A percentile compares a stretch with the other conserved stretches of the same genome.
These are phyloP conservation scores for Fusarium sp. DNA, from an alignment of 2,329 filamentous ascomycete species.

Conservation along the genomic window DNA sequence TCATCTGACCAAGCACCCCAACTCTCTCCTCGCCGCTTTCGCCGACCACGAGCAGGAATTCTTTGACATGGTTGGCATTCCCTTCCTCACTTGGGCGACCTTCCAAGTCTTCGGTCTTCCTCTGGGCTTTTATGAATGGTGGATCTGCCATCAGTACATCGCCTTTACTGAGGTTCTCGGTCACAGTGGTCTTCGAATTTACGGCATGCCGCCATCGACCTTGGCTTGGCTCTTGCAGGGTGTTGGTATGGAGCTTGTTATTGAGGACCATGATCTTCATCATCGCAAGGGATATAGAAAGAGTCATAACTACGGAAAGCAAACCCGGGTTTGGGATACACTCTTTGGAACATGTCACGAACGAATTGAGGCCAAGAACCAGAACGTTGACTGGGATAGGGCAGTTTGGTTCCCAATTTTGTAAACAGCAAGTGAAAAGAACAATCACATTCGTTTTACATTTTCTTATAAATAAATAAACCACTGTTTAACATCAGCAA, in stretches of 20 bases:
- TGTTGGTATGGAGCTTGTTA: conserved; percentile 7
- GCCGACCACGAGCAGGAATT: conserved; percentile 35
- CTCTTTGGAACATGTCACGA: conserved; percentile 29
- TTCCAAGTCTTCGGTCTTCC: conserved; percentile 20
- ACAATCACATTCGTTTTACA: background rate
- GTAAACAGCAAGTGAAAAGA: fast-evolving
- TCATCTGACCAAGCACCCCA: conserved; percentile 31
- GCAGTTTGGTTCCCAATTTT: background rate
- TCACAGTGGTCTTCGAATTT: conserved; percentile 24
- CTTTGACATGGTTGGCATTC: conserved; percentile 33
- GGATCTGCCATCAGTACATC: conserved; percentile 34
- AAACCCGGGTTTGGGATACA: conserved; percentile 26
- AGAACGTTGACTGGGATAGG: conserved; percentile 22
- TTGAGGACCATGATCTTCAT: conserved; percentile 32
- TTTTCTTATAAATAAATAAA: too few relatives aligned
- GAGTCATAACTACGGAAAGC: conserved; percentile 33
- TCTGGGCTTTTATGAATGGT: conserved; percentile 29
- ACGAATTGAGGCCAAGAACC: conserved; percentile 5
- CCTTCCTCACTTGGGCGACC: conserved; percentile 20
- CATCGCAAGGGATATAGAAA: conserved; percentile 32
- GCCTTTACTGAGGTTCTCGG: conserved; percentile 30
- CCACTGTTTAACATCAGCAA: too few relatives aligned
- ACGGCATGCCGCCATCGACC: conserved; percentile 24
- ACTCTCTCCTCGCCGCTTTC: conserved; percentile 22
- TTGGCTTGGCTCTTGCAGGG: conserved; percentile 10